These are phyloP conservation scores for Pythium utonaiense DNA, from an alignment of 352 stramenopile genomes.

Conservation along the genomic window DNA sequence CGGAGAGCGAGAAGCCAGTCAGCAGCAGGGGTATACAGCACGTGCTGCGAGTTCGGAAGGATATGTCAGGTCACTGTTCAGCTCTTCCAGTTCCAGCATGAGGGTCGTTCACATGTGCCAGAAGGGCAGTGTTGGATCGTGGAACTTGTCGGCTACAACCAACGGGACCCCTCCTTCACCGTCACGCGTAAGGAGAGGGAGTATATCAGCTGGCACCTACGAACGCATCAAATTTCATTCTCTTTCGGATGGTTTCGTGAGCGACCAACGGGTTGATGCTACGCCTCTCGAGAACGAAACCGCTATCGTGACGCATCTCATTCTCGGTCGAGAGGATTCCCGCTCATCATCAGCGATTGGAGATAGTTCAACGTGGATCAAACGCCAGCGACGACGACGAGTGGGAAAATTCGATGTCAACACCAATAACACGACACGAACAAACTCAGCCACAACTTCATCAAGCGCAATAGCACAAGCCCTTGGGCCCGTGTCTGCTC, in stretches of 20 bases:
- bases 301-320: slow-evolving; percentile 18
- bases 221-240: slow-evolving; percentile 31
- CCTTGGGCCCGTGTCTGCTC: slow-evolving; percentile 18
- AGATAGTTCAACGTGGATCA: neutral
- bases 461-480: slow-evolving; percentile 21
- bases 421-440: neutral
- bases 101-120: slow-evolving; percentile 57
- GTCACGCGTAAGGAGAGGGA: slow-evolving; percentile 5
- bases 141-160: slow-evolving; percentile 33
- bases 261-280: too few species aligned
- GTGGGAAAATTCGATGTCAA: neutral
- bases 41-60: slow-evolving; percentile 27
- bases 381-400: slow-evolving; percentile 1
- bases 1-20: neutral
- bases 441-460: neutral
- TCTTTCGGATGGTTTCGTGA: slow-evolving; percentile 26
- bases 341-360: slow-evolving; percentile 19
- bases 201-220: slow-evolving; percentile 13
- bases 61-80: slow-evolving; percentile 8
- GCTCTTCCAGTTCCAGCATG: slow-evolving; percentile 9
- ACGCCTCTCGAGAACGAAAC: neutral
- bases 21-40: slow-evolving; percentile 42
- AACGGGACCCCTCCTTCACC: slow-evolving; percentile 18
- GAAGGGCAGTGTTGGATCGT: slow-evolving; percentile 48
- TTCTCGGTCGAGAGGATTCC: slow-evolving; percentile 24